Evolutionary conservation across 768 basidiomycete genomes (phyloP).

Genomic region (Agrocybe pediades): DNA sequence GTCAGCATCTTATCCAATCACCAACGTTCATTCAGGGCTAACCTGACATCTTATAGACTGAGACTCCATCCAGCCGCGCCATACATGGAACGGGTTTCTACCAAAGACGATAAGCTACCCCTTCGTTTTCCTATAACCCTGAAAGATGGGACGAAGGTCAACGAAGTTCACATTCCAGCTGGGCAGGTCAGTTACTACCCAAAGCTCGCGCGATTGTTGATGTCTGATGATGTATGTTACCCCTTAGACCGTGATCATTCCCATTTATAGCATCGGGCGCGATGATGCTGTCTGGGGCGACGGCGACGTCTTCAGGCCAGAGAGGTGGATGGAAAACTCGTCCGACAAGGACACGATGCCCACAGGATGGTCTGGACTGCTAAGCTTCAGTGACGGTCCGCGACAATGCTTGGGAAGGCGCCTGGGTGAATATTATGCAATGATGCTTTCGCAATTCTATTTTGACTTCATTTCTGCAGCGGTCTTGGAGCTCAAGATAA

Average conservation of each 20-base stretch:
- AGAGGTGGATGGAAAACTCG: conserved; percentile 1
- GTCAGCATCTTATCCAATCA: background rate
- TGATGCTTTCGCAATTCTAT: background rate
- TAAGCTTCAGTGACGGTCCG: conserved; percentile 7
- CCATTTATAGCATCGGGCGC: conserved; percentile 1
- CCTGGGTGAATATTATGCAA: background rate
- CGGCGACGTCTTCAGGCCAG: conserved; percentile 1
- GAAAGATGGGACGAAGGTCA: background rate
- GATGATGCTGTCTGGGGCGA: background rate
- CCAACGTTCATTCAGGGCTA: background rate
- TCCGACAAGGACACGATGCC: background rate
- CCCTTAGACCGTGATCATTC: conserved; percentile 4
- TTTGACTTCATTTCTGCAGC: background rate
- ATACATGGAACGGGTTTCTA: conserved; percentile 7
- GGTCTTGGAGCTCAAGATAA: conserved; percentile 3
- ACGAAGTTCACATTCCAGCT: background rate
- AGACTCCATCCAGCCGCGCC: conserved; percentile 1
- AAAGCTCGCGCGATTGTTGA: background rate
- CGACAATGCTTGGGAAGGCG: conserved; percentile 1
- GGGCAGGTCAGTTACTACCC: background rate
- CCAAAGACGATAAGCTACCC: background rate
- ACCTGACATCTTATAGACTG: background rate
- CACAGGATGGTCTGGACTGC: background rate
- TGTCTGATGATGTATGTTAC: too few relatives aligned
- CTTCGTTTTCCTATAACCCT: background rate